Evolutionary conservation across 768 basidiomycete species (phyloP).

Genomic region (Pulveroboletus sp.): DNA sequence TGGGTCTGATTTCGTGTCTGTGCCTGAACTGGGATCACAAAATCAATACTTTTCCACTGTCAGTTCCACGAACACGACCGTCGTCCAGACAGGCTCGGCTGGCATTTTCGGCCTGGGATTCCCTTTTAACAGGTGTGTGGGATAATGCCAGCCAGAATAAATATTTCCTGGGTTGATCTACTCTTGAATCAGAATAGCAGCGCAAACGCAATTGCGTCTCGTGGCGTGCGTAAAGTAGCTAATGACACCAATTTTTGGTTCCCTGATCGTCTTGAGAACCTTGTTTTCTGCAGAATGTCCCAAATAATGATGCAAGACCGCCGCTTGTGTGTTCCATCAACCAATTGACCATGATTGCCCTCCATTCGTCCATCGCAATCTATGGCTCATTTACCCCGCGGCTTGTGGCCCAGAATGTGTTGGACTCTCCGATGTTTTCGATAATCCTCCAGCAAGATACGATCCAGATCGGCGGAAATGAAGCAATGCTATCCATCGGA

Average conservation of each 20-base stretch:
- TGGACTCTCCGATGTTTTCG: conserved; percentile 47
- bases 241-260: background rate
- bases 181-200: conserved; percentile 24
- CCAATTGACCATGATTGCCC: conserved; percentile 16
- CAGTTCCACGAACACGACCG: conserved; percentile 62
- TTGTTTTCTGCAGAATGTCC: conserved; percentile 20
- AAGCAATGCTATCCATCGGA: conserved; percentile 63
- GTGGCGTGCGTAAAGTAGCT: background rate
- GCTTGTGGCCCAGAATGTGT: conserved; percentile 36
- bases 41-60: conserved; percentile 65
- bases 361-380: conserved; percentile 41
- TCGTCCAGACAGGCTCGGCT: conserved; percentile 50
- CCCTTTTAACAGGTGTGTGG: conserved; percentile 59
- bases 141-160: background rate
- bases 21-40: conserved; percentile 48
- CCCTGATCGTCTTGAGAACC: conserved; percentile 8
- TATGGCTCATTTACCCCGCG: conserved; percentile 46
- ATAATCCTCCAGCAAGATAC: conserved; percentile 67
- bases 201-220: background rate
- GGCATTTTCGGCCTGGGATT: conserved; percentile 79
- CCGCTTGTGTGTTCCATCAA: conserved; percentile 5
- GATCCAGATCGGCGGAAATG: conserved; percentile 64
- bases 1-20: conserved; percentile 51
- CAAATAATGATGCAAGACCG: background rate
- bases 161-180: conserved; percentile 35